Conservation (phyloP, 306 rosid genomes). For the Cucurbita moschata region DNA sequence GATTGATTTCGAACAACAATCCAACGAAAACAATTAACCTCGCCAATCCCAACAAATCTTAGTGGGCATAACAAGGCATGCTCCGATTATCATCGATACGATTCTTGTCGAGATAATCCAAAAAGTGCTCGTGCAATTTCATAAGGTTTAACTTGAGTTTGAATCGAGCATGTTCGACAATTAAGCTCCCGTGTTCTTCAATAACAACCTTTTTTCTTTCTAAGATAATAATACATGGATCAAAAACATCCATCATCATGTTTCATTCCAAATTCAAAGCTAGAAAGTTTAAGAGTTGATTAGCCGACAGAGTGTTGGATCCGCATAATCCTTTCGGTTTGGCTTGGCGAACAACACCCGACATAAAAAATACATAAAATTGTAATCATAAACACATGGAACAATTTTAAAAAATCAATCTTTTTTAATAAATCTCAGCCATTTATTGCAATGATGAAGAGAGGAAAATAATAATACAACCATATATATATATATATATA, state of each 20-base stretch:
- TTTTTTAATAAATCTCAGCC: background rate
- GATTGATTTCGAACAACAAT: too few relatives aligned
- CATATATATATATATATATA: too few relatives aligned
- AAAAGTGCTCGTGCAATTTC: too few relatives aligned
- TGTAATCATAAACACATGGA: background rate
- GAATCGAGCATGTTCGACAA: too few relatives aligned
- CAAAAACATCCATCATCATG: background rate
- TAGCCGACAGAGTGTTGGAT: background rate
- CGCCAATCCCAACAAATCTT: too few relatives aligned
- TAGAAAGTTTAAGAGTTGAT: background rate
- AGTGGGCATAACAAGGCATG: too few relatives aligned
- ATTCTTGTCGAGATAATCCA: too few relatives aligned
- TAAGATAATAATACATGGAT: background rate
- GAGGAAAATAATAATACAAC: background rate
- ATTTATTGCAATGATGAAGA: background rate
- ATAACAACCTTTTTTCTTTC: background rate
- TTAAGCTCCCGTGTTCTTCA: background rate
- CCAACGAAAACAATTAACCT: too few relatives aligned
- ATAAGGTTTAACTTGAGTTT: too few relatives aligned
- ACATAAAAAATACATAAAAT: background rate
- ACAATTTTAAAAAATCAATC: background rate
- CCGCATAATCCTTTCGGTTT: background rate
- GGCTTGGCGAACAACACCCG: background rate
- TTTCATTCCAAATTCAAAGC: background rate
- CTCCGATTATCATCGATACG: too few relatives aligned